Conservation (phyloP, 2,329 filamentous ascomycete species). For the Phaeomoniella chlamydospora region DNA sequence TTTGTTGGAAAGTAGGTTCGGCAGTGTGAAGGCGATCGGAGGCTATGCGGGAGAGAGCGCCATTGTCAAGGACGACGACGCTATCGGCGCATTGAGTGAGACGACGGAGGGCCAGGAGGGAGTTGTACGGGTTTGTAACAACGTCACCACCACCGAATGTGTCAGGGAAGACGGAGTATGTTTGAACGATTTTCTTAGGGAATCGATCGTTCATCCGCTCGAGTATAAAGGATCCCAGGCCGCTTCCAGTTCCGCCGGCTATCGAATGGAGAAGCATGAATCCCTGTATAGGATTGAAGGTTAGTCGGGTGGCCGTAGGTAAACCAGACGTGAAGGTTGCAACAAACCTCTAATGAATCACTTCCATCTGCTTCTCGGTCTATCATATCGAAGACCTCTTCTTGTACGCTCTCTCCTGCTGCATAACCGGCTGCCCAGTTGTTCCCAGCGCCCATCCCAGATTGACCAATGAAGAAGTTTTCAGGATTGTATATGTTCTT, state of each 20-base stretch:
- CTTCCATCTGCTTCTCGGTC: conserved; percentile 96
- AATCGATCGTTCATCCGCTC: conserved; percentile 95
- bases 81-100: conserved; percentile 94
- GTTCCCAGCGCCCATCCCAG: conserved; percentile 86
- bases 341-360: conserved; percentile 71
- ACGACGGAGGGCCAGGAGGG: conserved; percentile 76
- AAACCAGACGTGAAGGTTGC: neutral
- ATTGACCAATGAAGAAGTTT: conserved; percentile 94
- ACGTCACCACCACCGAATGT: conserved; percentile 71
- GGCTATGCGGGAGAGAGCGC: conserved; percentile 81
- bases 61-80: conserved; percentile 93
- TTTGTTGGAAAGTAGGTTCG: conserved; percentile 91
- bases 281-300: conserved; percentile 35
- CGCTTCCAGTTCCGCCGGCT: conserved; percentile 88
- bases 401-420: conserved; percentile 77
- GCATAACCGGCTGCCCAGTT: conserved; percentile 98
- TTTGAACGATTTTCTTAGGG: conserved; percentile 97
- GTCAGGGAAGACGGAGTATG: conserved; percentile 96
- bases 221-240: conserved; percentile 86
- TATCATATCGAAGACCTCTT: conserved; percentile 99
- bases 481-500: conserved; percentile 99
- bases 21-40: conserved; percentile 90
- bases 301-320: neutral
- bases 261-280: conserved; percentile 99
- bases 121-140: conserved; percentile 97